A percentile compares a stretch with the other conserved stretches of the same genome.
phyloP scores from a whole-genome alignment of 2,329 filamentous ascomycete species.

The Fusarium ramigenum region DNA sequence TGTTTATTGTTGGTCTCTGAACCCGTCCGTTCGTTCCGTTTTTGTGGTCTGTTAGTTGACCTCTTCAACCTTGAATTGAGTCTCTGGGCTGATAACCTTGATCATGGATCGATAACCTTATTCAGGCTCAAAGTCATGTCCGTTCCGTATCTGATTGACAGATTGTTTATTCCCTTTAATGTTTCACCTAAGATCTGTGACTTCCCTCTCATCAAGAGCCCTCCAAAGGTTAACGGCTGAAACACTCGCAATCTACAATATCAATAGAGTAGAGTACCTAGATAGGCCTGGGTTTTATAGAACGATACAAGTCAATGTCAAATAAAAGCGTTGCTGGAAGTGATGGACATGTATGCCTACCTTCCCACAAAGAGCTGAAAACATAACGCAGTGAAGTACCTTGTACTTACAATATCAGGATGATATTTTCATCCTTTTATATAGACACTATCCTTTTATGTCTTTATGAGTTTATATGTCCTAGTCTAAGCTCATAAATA shows the following conservation, averaged over 20 bases:
- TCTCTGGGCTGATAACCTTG: neutral
- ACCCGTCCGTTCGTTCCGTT: constrained; percentile 7
- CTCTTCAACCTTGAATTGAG: neutral
- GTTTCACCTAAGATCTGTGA: neutral
- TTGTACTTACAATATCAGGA: neutral
- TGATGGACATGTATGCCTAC: neutral
- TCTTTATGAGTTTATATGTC: neutral
- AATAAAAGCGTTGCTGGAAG: neutral
- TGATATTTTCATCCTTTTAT: neutral
- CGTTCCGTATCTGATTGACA: neutral
- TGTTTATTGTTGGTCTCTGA: neutral
- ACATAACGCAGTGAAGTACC: neutral
- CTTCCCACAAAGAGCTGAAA: neutral
- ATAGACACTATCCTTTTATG: too few relatives aligned
- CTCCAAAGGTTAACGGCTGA: too few relatives aligned
- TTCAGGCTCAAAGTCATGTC: neutral
- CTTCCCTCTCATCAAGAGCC: neutral
- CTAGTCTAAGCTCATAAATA: neutral
- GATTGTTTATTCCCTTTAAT: neutral
- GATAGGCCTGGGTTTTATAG: neutral
- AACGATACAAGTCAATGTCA: neutral
- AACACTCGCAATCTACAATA: neutral
- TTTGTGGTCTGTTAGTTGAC: neutral
- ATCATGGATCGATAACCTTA: neutral
- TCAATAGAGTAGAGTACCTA: neutral